Base-by-base conservation (phyloP, 331 rosid genomes). In the Acacia pycnantha region DNA sequence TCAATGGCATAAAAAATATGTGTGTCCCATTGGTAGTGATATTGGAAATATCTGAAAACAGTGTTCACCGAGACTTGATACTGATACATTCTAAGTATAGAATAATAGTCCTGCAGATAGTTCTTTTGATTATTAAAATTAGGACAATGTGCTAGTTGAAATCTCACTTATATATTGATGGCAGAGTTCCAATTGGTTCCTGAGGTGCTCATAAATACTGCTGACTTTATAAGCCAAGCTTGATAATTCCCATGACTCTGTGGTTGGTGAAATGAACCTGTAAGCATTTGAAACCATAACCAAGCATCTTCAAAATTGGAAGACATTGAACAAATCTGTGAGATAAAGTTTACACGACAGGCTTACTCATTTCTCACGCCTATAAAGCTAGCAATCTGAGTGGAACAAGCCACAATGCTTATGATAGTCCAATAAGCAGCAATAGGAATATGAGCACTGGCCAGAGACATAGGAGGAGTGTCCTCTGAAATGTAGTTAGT, bases 391-490 rank as follows among this genome's bases (percentile, higher is more conserved):
- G 89, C 59, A 81, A 89, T 83, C 50, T 77, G 85, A 16, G 87
- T 58, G 41, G 91, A 82, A 67, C 89, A 85, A 66, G 90, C 90
- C 48, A 89, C 81, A 0, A 82, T 79, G 74, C 90, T 83, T 67
- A 89, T 77, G 37, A 89, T 70, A 56, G 83, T 81, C 93, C 93
- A 89, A 58, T 89, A 91, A 4, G 88, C 67, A 9, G 95, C 91
- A 54, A 87, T 73, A 56, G 95, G 91, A 76, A 89, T 77, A 71
- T 84, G 86, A 61, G 90, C 85, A 31, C 43, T 53, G 74, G 87
- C 90, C 67, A 47, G 68, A 3, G 87, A 73, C 82, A 89, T 22
- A 56, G 92, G 81, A 11, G 90, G 81, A 33, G 85, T 83, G 82
- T 86, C 90, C 35, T 70, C 83, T 40, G 93, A 86, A 62, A 89